Base-by-base conservation (phyloP, 768 basidiomycete species). In the Kwoniella botswanensis region DNA sequence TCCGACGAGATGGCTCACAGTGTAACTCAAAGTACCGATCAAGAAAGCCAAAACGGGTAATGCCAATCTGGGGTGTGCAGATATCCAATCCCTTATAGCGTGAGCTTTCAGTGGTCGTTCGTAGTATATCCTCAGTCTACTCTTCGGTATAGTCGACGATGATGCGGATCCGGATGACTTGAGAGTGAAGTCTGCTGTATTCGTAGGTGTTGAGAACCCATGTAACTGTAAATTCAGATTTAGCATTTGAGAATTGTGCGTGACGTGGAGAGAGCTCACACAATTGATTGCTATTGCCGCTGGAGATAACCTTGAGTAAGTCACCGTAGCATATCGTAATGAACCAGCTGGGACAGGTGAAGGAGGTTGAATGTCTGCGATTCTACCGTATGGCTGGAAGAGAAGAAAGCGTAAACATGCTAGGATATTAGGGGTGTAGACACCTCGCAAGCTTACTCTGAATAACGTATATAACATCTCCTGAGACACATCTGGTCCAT, bases 1-100 rank as follows among this genome's bases (percentile, higher is more conserved):
- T 56, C 42, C n/a, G 35, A 21, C 24, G 56, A 50, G 18, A n/a
- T 3, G 29, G 84, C 89, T 70, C 72, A 93, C 93, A 6, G 92
- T 91, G 80, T 96, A 97, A 22, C 93, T 93, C 46, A 98, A 76
- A 2, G 91, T 90, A 12, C 94, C 96, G n/a, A 98, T 82, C 2
- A 98, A 84, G 82, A 98, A 97, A 54, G 94, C 88, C 2, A 94
- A 70, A 29, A 82, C 72, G 10, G 84, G 84, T n/a, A 84, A 68
- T 6, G 76, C 79, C 15, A 84, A 71, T 50, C 83, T 74, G 0
- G 84, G 84, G 74, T 84, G 84, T 1, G 68, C 70, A 35, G 77
- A 79, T 29, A 84, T 79, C 83, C 83, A 84, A 46, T 82, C 82
- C 60, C 82, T 57, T 13, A 83, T 68, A 15, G 81, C 83, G 65